These are phyloP conservation scores for Mrakia hoshinonis DNA, from an alignment of 768 basidiomycete genomes.

Conservation along the genomic window DNA sequence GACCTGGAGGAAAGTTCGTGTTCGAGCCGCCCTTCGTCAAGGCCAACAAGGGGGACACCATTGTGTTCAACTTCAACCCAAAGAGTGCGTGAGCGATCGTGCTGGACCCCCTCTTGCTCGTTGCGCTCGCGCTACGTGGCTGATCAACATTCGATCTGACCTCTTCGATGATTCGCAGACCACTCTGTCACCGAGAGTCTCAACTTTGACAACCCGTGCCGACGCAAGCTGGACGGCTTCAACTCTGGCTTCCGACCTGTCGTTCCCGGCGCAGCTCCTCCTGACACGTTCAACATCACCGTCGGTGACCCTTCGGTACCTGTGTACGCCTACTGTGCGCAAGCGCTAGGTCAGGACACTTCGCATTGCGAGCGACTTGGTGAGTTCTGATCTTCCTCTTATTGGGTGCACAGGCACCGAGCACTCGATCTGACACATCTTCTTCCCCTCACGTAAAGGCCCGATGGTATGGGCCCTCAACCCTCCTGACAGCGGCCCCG, in stretches of 20 bases:
- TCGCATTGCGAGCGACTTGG: not conserved
- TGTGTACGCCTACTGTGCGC: not conserved
- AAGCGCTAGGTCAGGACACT: not conserved
- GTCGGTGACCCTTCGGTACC: not conserved
- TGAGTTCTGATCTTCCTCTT: too few species aligned
- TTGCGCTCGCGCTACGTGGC: not conserved
- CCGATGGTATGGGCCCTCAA: too few species aligned
- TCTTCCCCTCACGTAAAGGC: too few species aligned
- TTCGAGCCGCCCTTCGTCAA: not conserved
- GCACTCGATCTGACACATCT: too few species aligned
- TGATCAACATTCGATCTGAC: not conserved
- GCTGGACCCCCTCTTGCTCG: not conserved
- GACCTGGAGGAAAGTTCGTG: not conserved
- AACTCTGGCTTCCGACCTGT: not conserved
- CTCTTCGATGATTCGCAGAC: not conserved
- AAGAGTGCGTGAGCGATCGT: not conserved
- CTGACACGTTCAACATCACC: not conserved
- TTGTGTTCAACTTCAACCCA: constrained; percentile 1
- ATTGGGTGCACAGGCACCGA: too few species aligned
- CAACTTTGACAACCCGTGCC: not conserved
- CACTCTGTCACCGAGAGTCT: not conserved
- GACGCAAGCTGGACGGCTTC: not conserved
- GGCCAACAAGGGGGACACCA: not conserved
- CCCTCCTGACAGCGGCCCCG: too few species aligned
- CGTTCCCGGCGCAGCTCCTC: not conserved